Evolutionary conservation across 352 stramenopile species (phyloP).

Genomic region (Globisporangium iwayamae): DNA sequence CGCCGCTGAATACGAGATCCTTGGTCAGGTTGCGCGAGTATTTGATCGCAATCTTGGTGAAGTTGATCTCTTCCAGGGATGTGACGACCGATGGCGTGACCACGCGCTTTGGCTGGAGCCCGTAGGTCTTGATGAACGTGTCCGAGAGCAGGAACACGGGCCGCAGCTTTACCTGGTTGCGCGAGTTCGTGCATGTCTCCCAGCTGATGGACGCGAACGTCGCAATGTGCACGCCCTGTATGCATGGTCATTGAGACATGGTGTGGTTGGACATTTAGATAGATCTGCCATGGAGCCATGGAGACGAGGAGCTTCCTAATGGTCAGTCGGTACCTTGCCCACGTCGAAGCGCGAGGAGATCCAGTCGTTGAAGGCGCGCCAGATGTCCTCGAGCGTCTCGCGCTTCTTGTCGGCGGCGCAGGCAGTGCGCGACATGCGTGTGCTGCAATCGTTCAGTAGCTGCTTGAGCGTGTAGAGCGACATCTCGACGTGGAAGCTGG

Average conservation of each 20-base stretch:
- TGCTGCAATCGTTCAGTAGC: slow-evolving; percentile 68
- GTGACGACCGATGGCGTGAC: slow-evolving; percentile 28
- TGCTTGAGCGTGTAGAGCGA: slow-evolving; percentile 78
- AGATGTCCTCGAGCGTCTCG: slow-evolving; percentile 70
- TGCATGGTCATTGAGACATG: neutral
- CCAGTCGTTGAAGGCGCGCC: slow-evolving; percentile 73
- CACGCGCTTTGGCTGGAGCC: slow-evolving; percentile 44
- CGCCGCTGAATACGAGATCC: slow-evolving; percentile 61
- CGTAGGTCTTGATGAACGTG: slow-evolving; percentile 64
- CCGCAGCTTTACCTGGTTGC: slow-evolving; percentile 54
- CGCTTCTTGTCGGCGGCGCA: slow-evolving; percentile 55
- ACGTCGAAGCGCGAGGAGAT: slow-evolving; percentile 64
- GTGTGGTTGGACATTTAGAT: neutral
- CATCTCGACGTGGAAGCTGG: slow-evolving; percentile 22
- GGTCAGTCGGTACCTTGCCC: slow-evolving; percentile 41
- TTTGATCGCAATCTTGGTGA: slow-evolving; percentile 83
- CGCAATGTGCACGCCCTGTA: slow-evolving; percentile 64
- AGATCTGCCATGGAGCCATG: neutral
- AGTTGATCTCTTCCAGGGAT: slow-evolving; percentile 77
- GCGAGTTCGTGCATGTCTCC: slow-evolving; percentile 54
- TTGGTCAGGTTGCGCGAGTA: slow-evolving; percentile 74
- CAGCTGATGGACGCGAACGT: slow-evolving; percentile 73
- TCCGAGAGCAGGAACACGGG: slow-evolving; percentile 64
- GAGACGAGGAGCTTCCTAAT: too few species aligned
- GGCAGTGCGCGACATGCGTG: slow-evolving; percentile 50